Conservation (phyloP, 2,329 filamentous ascomycete species). For the Ceratocystis harringtonii region DNA sequence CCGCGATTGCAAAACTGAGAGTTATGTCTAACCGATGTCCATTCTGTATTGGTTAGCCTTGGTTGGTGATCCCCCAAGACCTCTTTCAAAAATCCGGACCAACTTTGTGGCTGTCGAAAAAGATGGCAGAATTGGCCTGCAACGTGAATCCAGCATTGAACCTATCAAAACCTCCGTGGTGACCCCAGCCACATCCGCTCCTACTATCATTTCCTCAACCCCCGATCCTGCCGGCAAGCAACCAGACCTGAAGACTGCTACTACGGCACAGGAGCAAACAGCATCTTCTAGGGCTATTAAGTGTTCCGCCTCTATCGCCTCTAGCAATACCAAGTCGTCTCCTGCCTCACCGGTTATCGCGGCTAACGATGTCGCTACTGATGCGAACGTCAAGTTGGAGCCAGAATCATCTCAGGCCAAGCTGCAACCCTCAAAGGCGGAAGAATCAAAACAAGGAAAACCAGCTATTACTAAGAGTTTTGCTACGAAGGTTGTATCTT, state of each 20-base stretch:
- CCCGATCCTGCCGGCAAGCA: background rate
- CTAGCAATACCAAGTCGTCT: background rate
- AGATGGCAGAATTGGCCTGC: constrained; percentile 41
- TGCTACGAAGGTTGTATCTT: background rate
- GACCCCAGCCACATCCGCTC: constrained; percentile 16
- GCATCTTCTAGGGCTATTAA: background rate
- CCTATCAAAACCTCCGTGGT: constrained; percentile 21
- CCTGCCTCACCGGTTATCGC: background rate
- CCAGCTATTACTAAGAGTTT: background rate
- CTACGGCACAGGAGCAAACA: background rate
- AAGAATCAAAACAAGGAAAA: background rate
- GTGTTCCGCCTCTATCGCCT: background rate
- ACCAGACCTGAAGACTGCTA: background rate
- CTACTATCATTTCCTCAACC: background rate
- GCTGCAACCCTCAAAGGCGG: background rate
- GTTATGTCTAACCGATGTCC: constrained; percentile 14
- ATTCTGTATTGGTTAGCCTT: background rate
- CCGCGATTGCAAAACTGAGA: constrained; percentile 19
- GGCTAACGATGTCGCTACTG: background rate
- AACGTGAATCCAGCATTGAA: constrained; percentile 30
- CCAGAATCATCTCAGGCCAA: background rate
- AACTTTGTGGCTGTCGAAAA: constrained; percentile 62
- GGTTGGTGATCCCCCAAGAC: constrained; percentile 38
- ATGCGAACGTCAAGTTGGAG: background rate
- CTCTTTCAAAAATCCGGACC: constrained; percentile 59